Conservation (phyloP, 352 stramenopile species). For the Phytophthora tentaculata region DNA sequence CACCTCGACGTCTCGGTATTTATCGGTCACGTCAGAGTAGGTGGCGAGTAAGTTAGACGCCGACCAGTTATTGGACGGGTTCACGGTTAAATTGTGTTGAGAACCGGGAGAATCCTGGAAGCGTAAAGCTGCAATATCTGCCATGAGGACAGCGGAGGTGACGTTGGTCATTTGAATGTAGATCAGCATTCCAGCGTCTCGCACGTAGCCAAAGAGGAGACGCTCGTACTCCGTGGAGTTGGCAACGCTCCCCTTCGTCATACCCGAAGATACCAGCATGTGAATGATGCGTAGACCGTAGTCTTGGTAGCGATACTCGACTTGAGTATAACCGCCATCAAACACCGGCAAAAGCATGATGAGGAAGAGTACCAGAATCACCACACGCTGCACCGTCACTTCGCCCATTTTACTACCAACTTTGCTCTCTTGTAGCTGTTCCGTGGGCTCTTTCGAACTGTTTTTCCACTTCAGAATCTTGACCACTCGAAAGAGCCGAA, state of each 20-base stretch:
- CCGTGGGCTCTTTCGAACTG: constrained; percentile 46
- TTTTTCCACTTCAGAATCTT: constrained; percentile 90
- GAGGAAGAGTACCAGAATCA: constrained; percentile 91
- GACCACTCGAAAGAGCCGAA: constrained; percentile 85
- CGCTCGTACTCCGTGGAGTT: constrained; percentile 58
- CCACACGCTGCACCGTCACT: constrained; percentile 83
- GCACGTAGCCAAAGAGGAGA: constrained; percentile 73
- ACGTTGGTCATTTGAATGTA: constrained; percentile 70
- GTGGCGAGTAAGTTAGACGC: constrained; percentile 37
- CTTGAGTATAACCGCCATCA: constrained; percentile 77
- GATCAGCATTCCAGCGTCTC: constrained; percentile 59
- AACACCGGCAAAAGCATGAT: constrained; percentile 90
- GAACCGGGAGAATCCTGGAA: constrained; percentile 58
- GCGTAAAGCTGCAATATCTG: constrained; percentile 45
- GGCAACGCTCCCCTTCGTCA: constrained; percentile 29
- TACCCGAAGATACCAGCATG: constrained; percentile 62
- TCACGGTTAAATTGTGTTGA: constrained; percentile 58
- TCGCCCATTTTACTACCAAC: constrained; percentile 91
- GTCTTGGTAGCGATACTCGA: constrained; percentile 87
- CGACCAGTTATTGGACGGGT: constrained; percentile 69
- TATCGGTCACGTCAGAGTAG: constrained; percentile 48
- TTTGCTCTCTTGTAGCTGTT: constrained; percentile 83
- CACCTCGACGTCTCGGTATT: constrained; percentile 61
- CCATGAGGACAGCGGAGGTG: constrained; percentile 36
- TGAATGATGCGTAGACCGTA: constrained; percentile 83